These are phyloP conservation scores for Zygoascus flipseniorum DNA, from an alignment of 805 yeast genomes.

Conservation along the genomic window DNA sequence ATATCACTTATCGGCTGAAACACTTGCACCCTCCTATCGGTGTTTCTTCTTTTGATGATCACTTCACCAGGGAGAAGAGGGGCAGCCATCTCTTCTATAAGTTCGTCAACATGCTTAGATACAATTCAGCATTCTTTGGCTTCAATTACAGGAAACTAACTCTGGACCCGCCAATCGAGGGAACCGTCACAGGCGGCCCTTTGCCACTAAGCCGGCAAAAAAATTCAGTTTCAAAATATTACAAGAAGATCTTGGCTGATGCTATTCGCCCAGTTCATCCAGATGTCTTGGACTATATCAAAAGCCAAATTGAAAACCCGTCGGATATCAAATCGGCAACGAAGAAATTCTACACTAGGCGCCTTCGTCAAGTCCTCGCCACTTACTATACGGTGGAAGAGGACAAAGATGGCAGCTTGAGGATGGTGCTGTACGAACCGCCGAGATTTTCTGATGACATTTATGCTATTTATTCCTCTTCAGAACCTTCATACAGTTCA, in stretches of 20 bases:
- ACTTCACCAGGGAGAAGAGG: background rate
- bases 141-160: slow-evolving; percentile 16
- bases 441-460: background rate
- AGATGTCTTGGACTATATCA: slow-evolving; percentile 8
- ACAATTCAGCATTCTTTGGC: slow-evolving; percentile 10
- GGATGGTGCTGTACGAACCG: background rate
- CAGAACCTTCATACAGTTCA: slow-evolving; percentile 8
- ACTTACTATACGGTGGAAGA: slow-evolving; percentile 7
- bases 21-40: slow-evolving; percentile 15
- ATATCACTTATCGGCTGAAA: slow-evolving; percentile 12
- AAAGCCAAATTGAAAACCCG: slow-evolving; percentile 3
- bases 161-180: slow-evolving; percentile 7
- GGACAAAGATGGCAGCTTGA: slow-evolving; percentile 1
- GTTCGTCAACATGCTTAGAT: slow-evolving; percentile 9
- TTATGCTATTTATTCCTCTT: background rate
- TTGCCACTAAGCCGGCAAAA: slow-evolving; percentile 11
- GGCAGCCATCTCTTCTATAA: slow-evolving; percentile 8
- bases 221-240: slow-evolving; percentile 10
- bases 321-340: background rate
- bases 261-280: slow-evolving; percentile 14
- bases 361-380: slow-evolving; percentile 7
- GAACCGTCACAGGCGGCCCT: slow-evolving; percentile 13
- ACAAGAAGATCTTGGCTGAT: slow-evolving; percentile 6
- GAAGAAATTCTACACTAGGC: slow-evolving; percentile 7
- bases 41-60: slow-evolving; percentile 9